Conservation (phyloP, 495 filamentous ascomycete genomes). For the Penicillium goetzii region DNA sequence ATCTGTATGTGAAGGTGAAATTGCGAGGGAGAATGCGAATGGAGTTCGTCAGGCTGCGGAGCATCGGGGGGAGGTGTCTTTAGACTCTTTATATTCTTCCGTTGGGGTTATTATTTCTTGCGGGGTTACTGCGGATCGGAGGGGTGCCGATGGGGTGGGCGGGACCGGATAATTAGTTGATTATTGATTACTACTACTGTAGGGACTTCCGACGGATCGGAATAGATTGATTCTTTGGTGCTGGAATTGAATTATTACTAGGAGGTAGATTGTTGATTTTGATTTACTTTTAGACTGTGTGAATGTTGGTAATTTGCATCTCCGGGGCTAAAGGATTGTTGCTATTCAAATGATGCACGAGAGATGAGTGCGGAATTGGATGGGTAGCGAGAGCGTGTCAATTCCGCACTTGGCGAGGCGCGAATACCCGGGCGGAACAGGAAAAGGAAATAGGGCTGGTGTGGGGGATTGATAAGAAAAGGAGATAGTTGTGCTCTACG, state of each 20-base stretch:
- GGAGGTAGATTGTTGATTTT: too few relatives aligned
- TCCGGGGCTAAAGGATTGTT: not conserved
- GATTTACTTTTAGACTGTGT: too few relatives aligned
- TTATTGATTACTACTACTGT: not conserved
- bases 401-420: not conserved
- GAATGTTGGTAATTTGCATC: too few relatives aligned
- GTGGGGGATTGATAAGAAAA: too few relatives aligned
- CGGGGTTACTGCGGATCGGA: not conserved
- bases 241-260: too few relatives aligned
- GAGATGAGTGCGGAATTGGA: not conserved
- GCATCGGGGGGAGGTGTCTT: not conserved
- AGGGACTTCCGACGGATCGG: too few relatives aligned
- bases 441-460: too few relatives aligned
- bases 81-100: not conserved
- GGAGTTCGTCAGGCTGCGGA: not conserved
- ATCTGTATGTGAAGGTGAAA: not conserved
- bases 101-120: not conserved
- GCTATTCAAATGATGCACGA: not conserved
- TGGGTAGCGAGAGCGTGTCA: not conserved
- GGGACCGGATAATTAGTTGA: not conserved
- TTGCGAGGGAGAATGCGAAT: not conserved
- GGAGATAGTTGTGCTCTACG: too few relatives aligned
- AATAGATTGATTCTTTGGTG: too few relatives aligned
- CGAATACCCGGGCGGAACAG: not conserved
- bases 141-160: not conserved